phyloP scores from a whole-genome alignment of 306 rosid species.

The Quercus rubra region DNA sequence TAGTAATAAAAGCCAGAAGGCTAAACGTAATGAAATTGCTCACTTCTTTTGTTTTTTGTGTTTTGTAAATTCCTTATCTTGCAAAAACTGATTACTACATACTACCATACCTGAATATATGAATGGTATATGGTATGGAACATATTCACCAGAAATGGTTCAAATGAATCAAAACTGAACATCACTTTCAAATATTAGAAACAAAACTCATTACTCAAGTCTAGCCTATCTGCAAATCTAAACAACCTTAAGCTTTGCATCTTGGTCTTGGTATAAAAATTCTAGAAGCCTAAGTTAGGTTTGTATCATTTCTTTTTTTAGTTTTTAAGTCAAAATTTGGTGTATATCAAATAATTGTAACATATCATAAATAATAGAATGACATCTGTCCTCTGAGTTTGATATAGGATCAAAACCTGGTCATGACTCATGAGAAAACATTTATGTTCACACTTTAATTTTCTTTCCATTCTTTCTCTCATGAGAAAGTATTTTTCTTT shows the following conservation, averaged over 20 bases:
- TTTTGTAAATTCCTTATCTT: neutral
- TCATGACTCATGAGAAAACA: neutral
- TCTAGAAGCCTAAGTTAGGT: constrained; percentile 3
- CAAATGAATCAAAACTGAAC: neutral
- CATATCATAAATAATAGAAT: neutral
- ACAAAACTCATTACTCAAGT: neutral
- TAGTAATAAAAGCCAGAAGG: too few species aligned
- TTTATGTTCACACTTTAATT: constrained; percentile 7
- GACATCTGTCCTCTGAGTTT: constrained; percentile 3
- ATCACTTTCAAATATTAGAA: neutral
- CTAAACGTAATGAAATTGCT: neutral
- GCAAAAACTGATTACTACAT: neutral
- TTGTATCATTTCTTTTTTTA: neutral
- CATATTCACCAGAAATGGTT: neutral
- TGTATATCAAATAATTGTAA: constrained; percentile 1
- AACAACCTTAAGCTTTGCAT: neutral
- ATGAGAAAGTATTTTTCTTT: constrained; percentile 7
- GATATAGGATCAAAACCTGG: neutral
- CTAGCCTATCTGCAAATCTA: constrained; percentile 1
- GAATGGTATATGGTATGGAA: neutral
- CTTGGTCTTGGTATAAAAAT: neutral
- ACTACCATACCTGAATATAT: neutral
- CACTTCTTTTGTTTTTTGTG: neutral
- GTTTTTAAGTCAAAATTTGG: neutral
- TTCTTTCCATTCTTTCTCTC: constrained; percentile 8